Evolutionary conservation across 352 stramenopile genomes (phyloP), one percentile per base, ranked within the genome.

Genomic region (Halophytophthora batemanensis): DNA sequence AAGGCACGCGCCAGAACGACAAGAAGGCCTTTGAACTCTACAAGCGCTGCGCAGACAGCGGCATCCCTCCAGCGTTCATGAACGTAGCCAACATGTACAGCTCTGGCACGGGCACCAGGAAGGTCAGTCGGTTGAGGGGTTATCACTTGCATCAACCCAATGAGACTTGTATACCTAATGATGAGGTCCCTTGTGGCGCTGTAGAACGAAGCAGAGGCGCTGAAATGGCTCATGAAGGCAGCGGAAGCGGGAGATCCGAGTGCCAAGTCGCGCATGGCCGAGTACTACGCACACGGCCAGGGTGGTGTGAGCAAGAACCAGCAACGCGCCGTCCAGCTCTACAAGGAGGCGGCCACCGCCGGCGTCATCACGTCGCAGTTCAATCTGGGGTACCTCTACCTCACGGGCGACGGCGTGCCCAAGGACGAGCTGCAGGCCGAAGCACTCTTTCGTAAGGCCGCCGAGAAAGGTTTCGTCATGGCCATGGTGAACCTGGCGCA

Each of bases 401-500:
- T 90, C 21, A 85, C 71, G 7, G 84, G 84, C 3, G 74, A 89
- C 18, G 76, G 73, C 37, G 74, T 93, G 7, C 56, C 60, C 0
- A 51, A 77, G 43, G 63, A 91, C 58, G 53, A 74, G 7, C 60
- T 86, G 4, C 64, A 87, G 49, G 84, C 84, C 6, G 83, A 91
- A 41, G 61, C 76, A 28, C 65, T 91, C 2, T 94, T 94, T 50
- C 76, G 81, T 13, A 68, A 70, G 29, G 79, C 84, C 4, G 82
- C 84, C 0, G 81, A 89, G 11, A 78, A 91, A 46, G 82, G 82
- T 5, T 90, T 92, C 47, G 77, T 90, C 53, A 90, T 93, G 77
- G 84, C 84, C 11, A 94, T 94, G 77, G 76, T 94, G 12, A 94
- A 94, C 25, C 66, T 94, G 25, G 84, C 84, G 25, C 77, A 93